Percentiles rank a stretch among this genome's conserved stretches.
Conservation (phyloP, 225 moss, liverwort and hornwort genomes). For the Pseudisothecium myosuroides region DNA sequence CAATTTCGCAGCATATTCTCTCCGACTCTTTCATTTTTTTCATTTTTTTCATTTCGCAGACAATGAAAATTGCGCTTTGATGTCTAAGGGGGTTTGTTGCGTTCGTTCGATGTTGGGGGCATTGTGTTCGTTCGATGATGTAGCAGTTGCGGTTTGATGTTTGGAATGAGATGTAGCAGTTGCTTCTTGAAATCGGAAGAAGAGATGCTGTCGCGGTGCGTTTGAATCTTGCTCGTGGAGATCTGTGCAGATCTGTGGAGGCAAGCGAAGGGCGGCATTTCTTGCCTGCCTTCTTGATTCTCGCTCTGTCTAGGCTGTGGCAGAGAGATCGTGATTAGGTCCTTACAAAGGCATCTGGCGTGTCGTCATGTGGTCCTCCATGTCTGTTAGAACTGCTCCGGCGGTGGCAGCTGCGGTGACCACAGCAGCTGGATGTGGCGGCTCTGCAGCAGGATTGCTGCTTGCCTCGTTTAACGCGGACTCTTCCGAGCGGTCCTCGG, state of each 20-base stretch:
- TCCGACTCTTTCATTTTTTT: not conserved
- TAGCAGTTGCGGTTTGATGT: not conserved
- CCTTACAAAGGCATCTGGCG: no score
- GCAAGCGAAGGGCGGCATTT: not conserved
- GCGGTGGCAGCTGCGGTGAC: constrained; percentile 31
- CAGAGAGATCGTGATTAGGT: not conserved
- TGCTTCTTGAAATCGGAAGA: not conserved
- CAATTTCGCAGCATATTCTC: not conserved
- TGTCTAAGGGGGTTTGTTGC: no score
- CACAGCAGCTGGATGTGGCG: constrained; percentile 29
- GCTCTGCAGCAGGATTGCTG: constrained; percentile 24
- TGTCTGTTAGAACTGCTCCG: constrained; percentile 20
- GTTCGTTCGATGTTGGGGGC: no score
- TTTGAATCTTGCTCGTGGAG: not conserved
- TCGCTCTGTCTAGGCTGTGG: not conserved
- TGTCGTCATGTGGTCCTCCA: constrained; percentile 19
- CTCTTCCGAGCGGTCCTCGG: not conserved
- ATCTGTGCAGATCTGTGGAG: not conserved
- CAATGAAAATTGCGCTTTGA: not conserved
- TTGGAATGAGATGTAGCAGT: not conserved
- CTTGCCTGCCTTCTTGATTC: not conserved
- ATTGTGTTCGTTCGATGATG: not conserved
- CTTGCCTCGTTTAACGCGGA: constrained; percentile 14
- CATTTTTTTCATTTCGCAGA: not conserved
- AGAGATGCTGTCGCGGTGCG: not conserved